Evolutionary conservation across 306 rosid species (phyloP), one percentile per base, ranked within the genome.

Genomic region (Vicia faba): DNA sequence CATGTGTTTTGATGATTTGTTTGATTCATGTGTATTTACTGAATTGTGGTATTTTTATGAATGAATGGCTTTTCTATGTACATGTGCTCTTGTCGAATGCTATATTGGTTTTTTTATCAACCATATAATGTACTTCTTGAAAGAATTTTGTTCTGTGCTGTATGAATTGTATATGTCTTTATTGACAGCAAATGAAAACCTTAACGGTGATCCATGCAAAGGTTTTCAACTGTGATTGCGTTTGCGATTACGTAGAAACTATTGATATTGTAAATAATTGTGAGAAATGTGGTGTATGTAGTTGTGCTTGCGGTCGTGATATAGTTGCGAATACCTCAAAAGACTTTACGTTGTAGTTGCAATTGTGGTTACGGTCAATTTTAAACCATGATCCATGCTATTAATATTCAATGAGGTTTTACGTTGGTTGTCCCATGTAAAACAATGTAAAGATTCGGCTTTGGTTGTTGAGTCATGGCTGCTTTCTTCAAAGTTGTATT

Each of bases 401-500:
- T 23, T 40, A 26, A 15, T 15, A 45, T 5, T 44, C 7, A 23
- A 28, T 6, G n/a, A 16, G 16, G 57, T 15, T 64, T 44, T 28
- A 64, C 7, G n/a, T 46, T 28, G 25, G 43, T 16, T 45, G 40
- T 40, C 11, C 5, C 2, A 2, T 46, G 26, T 62, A 14, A 45
- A 28, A 14, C 25, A 15, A 2, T 11, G 25, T 45, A 28, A 64
- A 14, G 28, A 28, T 50, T 14, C 1, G 8, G 29, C 57, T 46
- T 46, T 46, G 59, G 43, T 46, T 64, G 57, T 64, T 64, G 48
- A 18, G 39, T 55, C 28, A 61, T 62, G 61, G 4, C 19, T n/a
- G 14, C 10, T 8, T 51, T 11, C 29, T 62, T 35, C 4, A 58
- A 49, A 58, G 64, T 26, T 61, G 61, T 54, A 40, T 40, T 39